phyloP scores from a whole-genome alignment of 768 basidiomycete genomes.

The Hygrocybe coccinea region DNA sequence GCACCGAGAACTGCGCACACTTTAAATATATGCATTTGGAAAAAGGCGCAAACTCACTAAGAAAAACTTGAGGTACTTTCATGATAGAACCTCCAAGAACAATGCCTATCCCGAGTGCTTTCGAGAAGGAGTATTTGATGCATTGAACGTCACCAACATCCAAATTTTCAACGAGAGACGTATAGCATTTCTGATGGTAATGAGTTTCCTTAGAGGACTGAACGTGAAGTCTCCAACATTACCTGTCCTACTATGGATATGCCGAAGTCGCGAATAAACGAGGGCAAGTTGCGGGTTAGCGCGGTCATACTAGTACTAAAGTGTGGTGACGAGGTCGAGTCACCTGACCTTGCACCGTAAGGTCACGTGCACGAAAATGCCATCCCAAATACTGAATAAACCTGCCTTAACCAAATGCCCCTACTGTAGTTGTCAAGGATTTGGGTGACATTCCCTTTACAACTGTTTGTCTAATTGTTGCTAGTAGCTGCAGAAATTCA shows the following conservation, averaged over 20 bases:
- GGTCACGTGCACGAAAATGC: too few relatives aligned
- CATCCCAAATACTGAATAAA: too few relatives aligned
- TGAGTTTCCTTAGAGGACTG: neutral
- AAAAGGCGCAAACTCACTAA: constrained; percentile 49
- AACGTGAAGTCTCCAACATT: constrained; percentile 13
- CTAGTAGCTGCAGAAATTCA: too few relatives aligned
- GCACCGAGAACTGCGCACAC: constrained; percentile 55
- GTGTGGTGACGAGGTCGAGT: neutral
- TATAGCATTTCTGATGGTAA: constrained; percentile 74
- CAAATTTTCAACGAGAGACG: constrained; percentile 81
- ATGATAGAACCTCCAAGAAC: constrained; percentile 90
- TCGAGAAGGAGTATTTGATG: constrained; percentile 87
- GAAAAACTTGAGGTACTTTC: constrained; percentile 91
- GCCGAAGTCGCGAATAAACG: constrained; percentile 77
- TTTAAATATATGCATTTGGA: neutral
- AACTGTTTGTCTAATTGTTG: too few relatives aligned
- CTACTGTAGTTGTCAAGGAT: too few relatives aligned
- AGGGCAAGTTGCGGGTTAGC: constrained; percentile 81
- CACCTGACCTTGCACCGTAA: too few relatives aligned
- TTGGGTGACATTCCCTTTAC: too few relatives aligned
- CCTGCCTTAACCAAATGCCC: too few relatives aligned
- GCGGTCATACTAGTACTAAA: constrained; percentile 53
- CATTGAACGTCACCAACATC: constrained; percentile 73
- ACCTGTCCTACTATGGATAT: constrained; percentile 80
- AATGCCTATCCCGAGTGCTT: constrained; percentile 88